phyloP scores from a whole-genome alignment of 2,329 filamentous ascomycete species.

The Whalleya microplaca region DNA sequence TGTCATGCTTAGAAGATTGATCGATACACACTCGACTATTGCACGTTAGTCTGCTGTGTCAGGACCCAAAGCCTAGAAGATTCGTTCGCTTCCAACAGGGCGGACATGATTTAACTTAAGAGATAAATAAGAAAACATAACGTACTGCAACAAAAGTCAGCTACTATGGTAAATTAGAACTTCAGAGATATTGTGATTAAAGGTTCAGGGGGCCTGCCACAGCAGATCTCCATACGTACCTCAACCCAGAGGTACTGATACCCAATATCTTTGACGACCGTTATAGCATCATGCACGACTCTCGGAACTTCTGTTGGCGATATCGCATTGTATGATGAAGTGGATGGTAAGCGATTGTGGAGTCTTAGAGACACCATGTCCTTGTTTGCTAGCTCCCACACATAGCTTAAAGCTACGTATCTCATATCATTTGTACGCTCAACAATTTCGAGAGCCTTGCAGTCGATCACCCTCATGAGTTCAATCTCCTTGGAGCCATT shows the following conservation, averaged over 20 bases:
- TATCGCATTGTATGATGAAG: background rate
- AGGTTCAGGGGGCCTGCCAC: no score
- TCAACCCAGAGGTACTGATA: constrained; percentile 13
- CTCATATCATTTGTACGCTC: background rate
- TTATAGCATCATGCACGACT: constrained; percentile 8
- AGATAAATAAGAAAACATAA: no score
- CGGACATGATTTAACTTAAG: no score
- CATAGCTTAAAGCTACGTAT: constrained; percentile 10
- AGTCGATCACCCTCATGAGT: constrained; percentile 9
- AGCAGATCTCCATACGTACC: no score
- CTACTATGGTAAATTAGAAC: no score
- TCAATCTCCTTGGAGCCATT: background rate
- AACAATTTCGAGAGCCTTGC: background rate
- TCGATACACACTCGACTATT: constrained; percentile 8
- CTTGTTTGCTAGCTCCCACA: constrained; percentile 7
- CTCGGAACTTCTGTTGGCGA: constrained; percentile 2
- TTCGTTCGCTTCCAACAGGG: no score
- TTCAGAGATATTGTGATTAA: no score
- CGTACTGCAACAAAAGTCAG: no score
- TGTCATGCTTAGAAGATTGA: background rate
- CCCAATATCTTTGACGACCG: background rate
- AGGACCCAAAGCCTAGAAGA: no score
- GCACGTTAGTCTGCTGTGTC: no score
- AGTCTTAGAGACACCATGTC: background rate
- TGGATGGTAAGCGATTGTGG: no score